These are phyloP conservation scores for Tylopilus subfusipes DNA, from an alignment of 768 basidiomycete species.

Conservation along the genomic window DNA sequence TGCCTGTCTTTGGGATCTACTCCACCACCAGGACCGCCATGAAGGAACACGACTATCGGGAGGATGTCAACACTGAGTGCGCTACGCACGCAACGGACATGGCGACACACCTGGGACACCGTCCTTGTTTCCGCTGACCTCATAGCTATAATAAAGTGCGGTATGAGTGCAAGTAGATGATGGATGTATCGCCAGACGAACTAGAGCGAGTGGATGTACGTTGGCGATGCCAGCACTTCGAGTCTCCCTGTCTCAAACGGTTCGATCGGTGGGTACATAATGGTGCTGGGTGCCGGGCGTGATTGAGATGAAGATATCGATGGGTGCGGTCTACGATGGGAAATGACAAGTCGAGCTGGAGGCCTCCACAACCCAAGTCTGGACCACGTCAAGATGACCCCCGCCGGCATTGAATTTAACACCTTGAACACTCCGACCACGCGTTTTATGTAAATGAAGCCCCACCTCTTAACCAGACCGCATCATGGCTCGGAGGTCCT, in stretches of 20 bases:
- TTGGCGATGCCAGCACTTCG: slow-evolving; percentile 55
- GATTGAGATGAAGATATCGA: slow-evolving; percentile 17
- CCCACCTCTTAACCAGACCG: too few species aligned
- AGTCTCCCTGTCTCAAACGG: slow-evolving; percentile 64
- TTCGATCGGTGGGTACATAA: slow-evolving; percentile 66
- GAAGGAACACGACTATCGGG: slow-evolving; percentile 67
- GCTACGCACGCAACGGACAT: neutral
- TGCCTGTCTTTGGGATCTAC: slow-evolving; percentile 60
- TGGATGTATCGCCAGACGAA: slow-evolving; percentile 34
- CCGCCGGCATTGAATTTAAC: neutral
- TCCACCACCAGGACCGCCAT: slow-evolving; percentile 85
- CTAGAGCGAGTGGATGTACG: slow-evolving; percentile 66
- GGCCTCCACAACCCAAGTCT: slow-evolving; percentile 8
- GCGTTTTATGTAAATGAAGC: neutral
- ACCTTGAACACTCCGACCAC: neutral
- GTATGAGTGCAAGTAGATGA: neutral
- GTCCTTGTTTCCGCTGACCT: slow-evolving; percentile 72
- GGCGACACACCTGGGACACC: slow-evolving; percentile 61
- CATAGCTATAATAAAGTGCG: slow-evolving; percentile 51
- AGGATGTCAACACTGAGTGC: neutral
- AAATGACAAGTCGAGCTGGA: neutral
- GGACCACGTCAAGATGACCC: slow-evolving; percentile 4
- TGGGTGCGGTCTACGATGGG: slow-evolving; percentile 14
- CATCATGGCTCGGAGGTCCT: too few species aligned
- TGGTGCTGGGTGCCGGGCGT: neutral